Evolutionary conservation across 1,139 yeast species (phyloP).

Genomic region (Candida sp.): DNA sequence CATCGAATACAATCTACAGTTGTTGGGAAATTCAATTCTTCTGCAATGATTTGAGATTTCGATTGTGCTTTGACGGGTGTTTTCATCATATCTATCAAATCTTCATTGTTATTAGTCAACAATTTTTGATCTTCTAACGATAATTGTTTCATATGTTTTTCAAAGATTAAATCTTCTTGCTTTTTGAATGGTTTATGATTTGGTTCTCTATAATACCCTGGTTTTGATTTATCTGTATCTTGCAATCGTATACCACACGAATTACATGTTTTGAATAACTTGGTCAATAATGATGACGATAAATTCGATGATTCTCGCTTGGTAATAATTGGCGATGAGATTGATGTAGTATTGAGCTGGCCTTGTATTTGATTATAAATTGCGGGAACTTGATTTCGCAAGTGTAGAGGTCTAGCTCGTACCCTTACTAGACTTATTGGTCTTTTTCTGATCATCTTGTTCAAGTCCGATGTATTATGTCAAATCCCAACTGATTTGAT

Average conservation of each 20-base stretch:
- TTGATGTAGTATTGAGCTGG: too few species aligned
- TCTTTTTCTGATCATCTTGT: too few species aligned
- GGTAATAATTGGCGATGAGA: background rate
- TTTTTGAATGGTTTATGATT: constrained; percentile 9
- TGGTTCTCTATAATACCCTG: constrained; percentile 39
- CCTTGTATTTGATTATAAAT: too few species aligned
- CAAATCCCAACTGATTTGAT: too few species aligned
- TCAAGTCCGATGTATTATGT: too few species aligned
- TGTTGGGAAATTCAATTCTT: constrained; percentile 5
- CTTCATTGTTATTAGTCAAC: constrained; percentile 15
- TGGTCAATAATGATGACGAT: constrained; percentile 1
- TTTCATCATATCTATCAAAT: background rate
- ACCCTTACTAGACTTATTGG: too few species aligned
- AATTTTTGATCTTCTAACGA: constrained; percentile 23
- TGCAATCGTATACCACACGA: constrained; percentile 59
- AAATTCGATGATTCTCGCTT: background rate
- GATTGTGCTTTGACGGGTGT: constrained; percentile 4
- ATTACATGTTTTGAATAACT: constrained; percentile 19
- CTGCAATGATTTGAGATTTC: background rate
- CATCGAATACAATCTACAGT: constrained; percentile 51
- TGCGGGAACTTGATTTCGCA: too few species aligned
- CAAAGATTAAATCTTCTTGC: constrained; percentile 21
- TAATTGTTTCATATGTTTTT: constrained; percentile 14
- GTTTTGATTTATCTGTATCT: constrained; percentile 20
- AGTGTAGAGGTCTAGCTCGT: too few species aligned